These are phyloP conservation scores for Mollisia scopiformis DNA, from an alignment of 2,329 filamentous ascomycete species.

Conservation along the genomic window DNA sequence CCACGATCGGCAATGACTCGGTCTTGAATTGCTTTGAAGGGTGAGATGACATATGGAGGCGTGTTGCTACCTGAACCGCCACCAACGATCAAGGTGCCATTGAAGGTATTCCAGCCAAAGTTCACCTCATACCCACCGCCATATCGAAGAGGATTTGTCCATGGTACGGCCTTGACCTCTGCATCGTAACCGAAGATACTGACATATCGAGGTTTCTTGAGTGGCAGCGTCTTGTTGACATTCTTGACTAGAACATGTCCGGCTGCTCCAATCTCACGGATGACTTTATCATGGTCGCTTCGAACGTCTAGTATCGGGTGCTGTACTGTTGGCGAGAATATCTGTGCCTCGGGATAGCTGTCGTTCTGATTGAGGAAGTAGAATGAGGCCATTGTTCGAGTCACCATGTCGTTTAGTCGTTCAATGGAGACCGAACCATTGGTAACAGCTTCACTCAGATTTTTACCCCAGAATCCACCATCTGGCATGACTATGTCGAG, in stretches of 20 bases:
- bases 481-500: conserved; percentile 60
- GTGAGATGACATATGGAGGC: conserved; percentile 51
- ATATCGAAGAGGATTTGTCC: conserved; percentile 1
- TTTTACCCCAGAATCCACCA: conserved; percentile 25
- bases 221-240: conserved; percentile 53
- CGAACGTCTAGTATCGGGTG: conserved; percentile 71
- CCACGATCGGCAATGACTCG: conserved; percentile 57
- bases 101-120: conserved; percentile 37
- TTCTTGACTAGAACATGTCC: conserved; percentile 69
- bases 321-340: background rate
- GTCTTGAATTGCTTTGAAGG: conserved; percentile 56
- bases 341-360: conserved; percentile 39
- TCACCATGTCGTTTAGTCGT: conserved; percentile 69
- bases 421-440: conserved; percentile 60
- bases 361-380: conserved; percentile 59
- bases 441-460: conserved; percentile 56
- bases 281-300: conserved; percentile 67
- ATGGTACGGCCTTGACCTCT: conserved; percentile 9
- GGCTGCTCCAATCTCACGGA: conserved; percentile 61
- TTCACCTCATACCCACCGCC: conserved; percentile 7
- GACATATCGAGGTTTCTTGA: conserved; percentile 51
- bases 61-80: conserved; percentile 51
- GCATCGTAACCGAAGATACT: conserved; percentile 65
- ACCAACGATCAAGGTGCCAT: conserved; percentile 50
- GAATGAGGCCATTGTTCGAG: conserved; percentile 57